Percentiles rank a stretch among this genome's conserved stretches.
phyloP scores from a whole-genome alignment of 352 stramenopile genomes.

The Phytophthora pseudosyringae region DNA sequence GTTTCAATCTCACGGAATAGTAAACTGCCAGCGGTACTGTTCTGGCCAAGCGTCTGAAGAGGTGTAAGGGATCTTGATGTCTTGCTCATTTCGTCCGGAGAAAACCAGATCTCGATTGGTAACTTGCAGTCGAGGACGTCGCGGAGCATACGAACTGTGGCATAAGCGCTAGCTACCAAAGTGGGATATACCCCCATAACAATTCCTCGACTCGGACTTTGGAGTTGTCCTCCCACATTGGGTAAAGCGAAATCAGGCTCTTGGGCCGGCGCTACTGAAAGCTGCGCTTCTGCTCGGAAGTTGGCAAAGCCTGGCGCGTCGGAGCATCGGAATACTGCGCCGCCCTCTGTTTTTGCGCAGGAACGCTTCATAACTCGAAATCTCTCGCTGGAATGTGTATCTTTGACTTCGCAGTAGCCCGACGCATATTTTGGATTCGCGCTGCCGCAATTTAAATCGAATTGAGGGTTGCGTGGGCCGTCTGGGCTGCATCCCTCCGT shows the following conservation, averaged over 20 bases:
- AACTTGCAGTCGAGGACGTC: conserved; percentile 40
- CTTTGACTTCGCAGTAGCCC: conserved; percentile 68
- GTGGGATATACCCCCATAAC: conserved; percentile 70
- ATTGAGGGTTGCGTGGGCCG: conserved; percentile 40
- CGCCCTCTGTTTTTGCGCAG: conserved; percentile 47
- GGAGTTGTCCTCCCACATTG: neutral
- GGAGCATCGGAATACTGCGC: conserved; percentile 49
- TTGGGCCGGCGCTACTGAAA: neutral
- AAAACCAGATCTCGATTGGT: conserved; percentile 67
- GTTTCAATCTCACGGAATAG: conserved; percentile 30
- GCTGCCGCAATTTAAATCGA: conserved; percentile 50
- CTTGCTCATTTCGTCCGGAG: conserved; percentile 33
- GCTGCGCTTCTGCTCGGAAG: conserved; percentile 35
- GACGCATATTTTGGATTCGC: conserved; percentile 38
- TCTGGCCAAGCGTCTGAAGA: conserved; percentile 20
- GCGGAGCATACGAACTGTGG: conserved; percentile 51
- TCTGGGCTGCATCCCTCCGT: conserved; percentile 48
- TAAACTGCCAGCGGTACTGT: conserved; percentile 35
- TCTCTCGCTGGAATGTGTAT: conserved; percentile 45
- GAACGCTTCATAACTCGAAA: conserved; percentile 72
- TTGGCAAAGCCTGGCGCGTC: conserved; percentile 65
- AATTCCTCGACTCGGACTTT: conserved; percentile 37
- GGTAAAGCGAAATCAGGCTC: conserved; percentile 1
- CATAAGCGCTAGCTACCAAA: conserved; percentile 67
- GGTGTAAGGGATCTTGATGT: conserved; percentile 12